phyloP scores from a whole-genome alignment of 2,329 filamentous ascomycete species.

The Fusarium pseudocircinatum region DNA sequence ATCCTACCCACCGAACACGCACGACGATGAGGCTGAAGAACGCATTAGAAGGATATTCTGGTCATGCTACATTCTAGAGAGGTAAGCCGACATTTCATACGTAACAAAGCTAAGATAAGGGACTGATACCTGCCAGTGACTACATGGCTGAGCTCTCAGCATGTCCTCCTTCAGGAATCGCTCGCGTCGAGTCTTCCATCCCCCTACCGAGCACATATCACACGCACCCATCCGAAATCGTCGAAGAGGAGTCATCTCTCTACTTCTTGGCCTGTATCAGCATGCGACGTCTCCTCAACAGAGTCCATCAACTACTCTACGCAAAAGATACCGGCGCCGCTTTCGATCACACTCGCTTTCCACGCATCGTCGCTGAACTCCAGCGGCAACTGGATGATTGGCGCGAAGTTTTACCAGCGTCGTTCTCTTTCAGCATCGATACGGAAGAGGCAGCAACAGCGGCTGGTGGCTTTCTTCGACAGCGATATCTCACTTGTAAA shows the following conservation, averaged over 20 bases:
- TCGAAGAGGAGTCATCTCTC: constrained; percentile 59
- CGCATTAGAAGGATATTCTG: constrained; percentile 62
- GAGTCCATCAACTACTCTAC: constrained; percentile 61
- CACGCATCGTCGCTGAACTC: constrained; percentile 58
- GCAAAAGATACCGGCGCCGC: constrained; percentile 56
- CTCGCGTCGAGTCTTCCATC: constrained; percentile 61
- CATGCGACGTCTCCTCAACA: constrained; percentile 58
- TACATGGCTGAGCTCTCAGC: constrained; percentile 63
- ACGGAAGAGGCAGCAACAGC: constrained; percentile 47
- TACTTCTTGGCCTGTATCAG: constrained; percentile 65
- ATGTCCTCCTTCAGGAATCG: constrained; percentile 60
- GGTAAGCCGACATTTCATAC: constrained; percentile 38
- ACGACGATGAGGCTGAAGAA: constrained; percentile 54
- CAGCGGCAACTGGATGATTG: constrained; percentile 61
- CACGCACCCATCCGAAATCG: constrained; percentile 51
- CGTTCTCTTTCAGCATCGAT: constrained; percentile 54
- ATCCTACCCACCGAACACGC: constrained; percentile 52
- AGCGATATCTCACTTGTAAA: constrained; percentile 61
- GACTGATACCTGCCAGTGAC: constrained; percentile 48
- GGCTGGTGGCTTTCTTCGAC: constrained; percentile 59
- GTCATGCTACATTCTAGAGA: constrained; percentile 65
- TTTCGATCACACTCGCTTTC: constrained; percentile 57
- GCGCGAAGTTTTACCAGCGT: constrained; percentile 56
- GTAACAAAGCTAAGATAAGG: rapidly evolving
- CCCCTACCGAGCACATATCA: constrained; percentile 58